phyloP scores from a whole-genome alignment of 768 basidiomycete species.

The Hypsizygus marmoreus region DNA sequence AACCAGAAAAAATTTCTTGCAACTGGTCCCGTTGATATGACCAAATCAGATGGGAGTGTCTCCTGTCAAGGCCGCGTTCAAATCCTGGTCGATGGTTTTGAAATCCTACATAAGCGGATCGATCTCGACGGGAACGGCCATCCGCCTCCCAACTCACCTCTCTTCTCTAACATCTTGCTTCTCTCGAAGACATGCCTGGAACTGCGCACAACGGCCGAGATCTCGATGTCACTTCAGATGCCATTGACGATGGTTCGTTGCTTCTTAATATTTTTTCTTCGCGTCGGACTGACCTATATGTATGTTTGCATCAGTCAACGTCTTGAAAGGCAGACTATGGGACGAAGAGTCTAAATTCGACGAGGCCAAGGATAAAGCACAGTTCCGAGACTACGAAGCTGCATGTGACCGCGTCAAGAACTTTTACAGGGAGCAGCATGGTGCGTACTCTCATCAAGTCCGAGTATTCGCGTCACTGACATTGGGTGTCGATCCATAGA shows the following conservation, averaged over 20 bases:
- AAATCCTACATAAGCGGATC: slow-evolving; percentile 8
- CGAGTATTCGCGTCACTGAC: no score
- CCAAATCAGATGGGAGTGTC: neutral
- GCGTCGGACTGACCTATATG: neutral
- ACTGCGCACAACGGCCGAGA: slow-evolving; percentile 29
- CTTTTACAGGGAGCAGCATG: slow-evolving; percentile 68
- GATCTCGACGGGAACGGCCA: neutral
- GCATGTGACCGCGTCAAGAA: slow-evolving; percentile 66
- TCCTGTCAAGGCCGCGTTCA: neutral
- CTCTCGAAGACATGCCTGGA: slow-evolving; percentile 26
- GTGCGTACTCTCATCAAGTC: slow-evolving; percentile 35
- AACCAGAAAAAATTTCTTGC: neutral
- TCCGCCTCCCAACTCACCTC: neutral
- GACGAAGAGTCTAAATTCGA: slow-evolving; percentile 60
- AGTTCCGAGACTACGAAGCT: slow-evolving; percentile 72
- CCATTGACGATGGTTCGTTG: slow-evolving; percentile 46
- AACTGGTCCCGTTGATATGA: slow-evolving; percentile 6
- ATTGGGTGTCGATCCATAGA: no score
- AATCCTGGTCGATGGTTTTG: neutral
- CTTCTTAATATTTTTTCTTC: neutral
- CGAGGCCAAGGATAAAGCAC: slow-evolving; percentile 61
- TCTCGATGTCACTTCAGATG: slow-evolving; percentile 48
- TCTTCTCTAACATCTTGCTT: neutral
- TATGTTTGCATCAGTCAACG: slow-evolving; percentile 57
- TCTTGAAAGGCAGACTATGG: slow-evolving; percentile 63